Evolutionary conservation across 108 stramenopile species (phyloP), one percentile per base, ranked within the genome.

Genomic region (Cylindrotheca fusiformis): DNA sequence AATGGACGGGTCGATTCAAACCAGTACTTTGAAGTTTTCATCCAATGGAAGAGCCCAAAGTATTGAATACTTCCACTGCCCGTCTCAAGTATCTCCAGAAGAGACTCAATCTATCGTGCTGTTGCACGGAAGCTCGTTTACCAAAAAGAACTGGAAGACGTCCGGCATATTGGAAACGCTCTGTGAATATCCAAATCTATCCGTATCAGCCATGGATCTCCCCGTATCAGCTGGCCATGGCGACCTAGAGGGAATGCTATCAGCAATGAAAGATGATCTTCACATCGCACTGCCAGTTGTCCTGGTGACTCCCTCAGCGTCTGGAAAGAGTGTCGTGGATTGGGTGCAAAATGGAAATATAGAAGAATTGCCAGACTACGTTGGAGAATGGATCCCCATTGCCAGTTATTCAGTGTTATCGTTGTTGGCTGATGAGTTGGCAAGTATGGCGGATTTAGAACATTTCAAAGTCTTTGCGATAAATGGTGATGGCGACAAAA

Each of bases 111-210:
- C 82, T 65, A 14, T 87, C n/a, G 60, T 92, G 4, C 44, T 92
- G 4, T 63, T 92, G 22, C 91, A 92, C 65, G 91, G 87, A 18
- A 67, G 85, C 32, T 53, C 55, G 48, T 92, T 92, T 47, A 79
- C 85, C 12, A 92, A 88, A 63, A 84, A 87, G 69, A 68, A 88
- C 67, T 92, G 91, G 91, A 83, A 77, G 65, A 68, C 65, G 6
- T 75, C 70, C 1, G 84, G 84, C 0, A 79, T 92, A 31, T 48
- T 92, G 1, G 41, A 72, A 26, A 67, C 65, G 28, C 56, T 87
- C 3, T 85, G 87, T 52, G 58, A 65, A 28, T 48, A 66, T 4
- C 53, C 55, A 18, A 58, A 69, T 41, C 47, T 82, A 36, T 68
- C 74, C 10, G 68, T 83, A 0, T 48, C 77, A 20, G 88, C 88